Evolutionary conservation across 2,329 filamentous ascomycete species (phyloP).

Genomic region (Trichophyton schoenleinii): DNA sequence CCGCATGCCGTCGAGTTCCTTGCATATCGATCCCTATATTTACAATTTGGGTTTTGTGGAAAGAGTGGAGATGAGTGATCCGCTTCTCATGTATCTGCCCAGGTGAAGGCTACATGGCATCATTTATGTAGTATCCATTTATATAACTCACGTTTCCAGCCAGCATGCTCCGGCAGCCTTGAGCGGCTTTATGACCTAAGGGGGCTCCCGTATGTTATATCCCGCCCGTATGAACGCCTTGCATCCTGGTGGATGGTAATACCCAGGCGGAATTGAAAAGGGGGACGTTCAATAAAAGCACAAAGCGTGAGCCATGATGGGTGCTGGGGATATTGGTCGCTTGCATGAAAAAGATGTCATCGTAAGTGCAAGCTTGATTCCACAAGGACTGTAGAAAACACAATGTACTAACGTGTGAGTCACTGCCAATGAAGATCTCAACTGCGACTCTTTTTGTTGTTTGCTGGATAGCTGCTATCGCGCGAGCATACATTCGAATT

Average conservation of each 20-base stretch:
- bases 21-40: not conserved
- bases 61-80: not conserved
- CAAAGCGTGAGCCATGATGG: not conserved
- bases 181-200: not conserved
- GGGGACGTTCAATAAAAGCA: not conserved
- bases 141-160: not conserved
- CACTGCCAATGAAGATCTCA: not conserved
- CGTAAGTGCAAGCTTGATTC: not conserved
- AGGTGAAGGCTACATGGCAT: not conserved
- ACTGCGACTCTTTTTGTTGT: not conserved
- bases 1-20: not conserved
- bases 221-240: not conserved
- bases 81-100: too few relatives aligned
- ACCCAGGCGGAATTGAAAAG: too few relatives aligned
- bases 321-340: not conserved
- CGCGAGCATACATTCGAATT: not conserved
- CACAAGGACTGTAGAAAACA: too few relatives aligned
- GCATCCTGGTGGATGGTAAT: not conserved
- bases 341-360: not conserved
- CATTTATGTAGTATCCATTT: not conserved
- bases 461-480: not conserved
- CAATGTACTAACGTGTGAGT: not conserved
- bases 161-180: not conserved
- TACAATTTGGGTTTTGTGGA: not conserved
- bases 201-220: not conserved